Conservation (phyloP, 257 asterid species). For the Nicotiana sylvestris region DNA sequence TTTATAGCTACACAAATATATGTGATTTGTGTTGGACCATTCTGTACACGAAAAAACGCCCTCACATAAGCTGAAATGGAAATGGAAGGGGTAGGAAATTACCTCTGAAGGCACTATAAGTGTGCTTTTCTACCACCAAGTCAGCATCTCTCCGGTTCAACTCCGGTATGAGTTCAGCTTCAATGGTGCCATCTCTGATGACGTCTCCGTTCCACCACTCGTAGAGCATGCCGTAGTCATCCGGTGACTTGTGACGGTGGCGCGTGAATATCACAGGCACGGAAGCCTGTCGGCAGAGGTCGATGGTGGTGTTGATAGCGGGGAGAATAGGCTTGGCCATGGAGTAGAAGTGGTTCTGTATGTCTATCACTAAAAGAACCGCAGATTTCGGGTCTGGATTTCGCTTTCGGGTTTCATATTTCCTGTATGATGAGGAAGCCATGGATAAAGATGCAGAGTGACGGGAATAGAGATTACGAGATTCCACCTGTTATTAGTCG, state of each 20-base stretch:
- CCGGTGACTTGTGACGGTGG: slow-evolving; percentile 60
- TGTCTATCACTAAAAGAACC: slow-evolving; percentile 57
- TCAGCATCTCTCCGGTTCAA: slow-evolving; percentile 34
- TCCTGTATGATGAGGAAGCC: slow-evolving; percentile 31
- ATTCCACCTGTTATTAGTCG: too few relatives aligned
- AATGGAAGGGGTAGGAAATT: background rate
- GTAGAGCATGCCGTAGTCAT: slow-evolving; percentile 44
- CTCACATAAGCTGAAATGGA: too few relatives aligned
- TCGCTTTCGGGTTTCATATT: slow-evolving; percentile 46
- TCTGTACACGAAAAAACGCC: too few relatives aligned
- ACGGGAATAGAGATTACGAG: too few relatives aligned
- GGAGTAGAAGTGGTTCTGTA: slow-evolving; percentile 55
- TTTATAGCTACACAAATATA: too few relatives aligned
- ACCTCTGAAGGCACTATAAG: slow-evolving; percentile 71
- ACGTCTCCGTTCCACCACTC: slow-evolving; percentile 83
- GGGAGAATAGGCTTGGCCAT: slow-evolving; percentile 50
- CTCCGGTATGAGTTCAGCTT: slow-evolving; percentile 47
- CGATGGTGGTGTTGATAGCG: slow-evolving; percentile 45
- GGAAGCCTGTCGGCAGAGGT: slow-evolving; percentile 52
- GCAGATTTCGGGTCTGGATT: slow-evolving; percentile 47
- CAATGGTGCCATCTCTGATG: slow-evolving; percentile 56
- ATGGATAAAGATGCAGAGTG: too few relatives aligned
- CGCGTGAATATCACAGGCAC: slow-evolving; percentile 72
- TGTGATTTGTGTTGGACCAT: too few relatives aligned
- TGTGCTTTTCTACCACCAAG: slow-evolving; percentile 48